phyloP scores from a whole-genome alignment of 768 basidiomycete species.

The Suillus occidentalis region DNA sequence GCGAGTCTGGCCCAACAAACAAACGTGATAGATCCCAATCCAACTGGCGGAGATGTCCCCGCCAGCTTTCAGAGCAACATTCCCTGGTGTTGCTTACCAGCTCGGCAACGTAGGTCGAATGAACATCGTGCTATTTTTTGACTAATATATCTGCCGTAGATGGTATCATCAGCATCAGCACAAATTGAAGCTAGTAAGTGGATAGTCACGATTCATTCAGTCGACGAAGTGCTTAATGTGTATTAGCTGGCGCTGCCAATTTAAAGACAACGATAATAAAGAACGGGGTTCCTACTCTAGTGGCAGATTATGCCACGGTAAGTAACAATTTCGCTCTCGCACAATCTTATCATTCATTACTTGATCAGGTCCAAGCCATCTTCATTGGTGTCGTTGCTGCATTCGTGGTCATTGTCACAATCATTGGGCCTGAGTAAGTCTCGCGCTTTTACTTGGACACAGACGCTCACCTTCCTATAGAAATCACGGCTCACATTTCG shows the following conservation, averaged over 20 bases:
- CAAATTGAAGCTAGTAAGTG: slow-evolving; percentile 75
- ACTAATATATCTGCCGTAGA: slow-evolving; percentile 30
- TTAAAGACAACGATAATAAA: slow-evolving; percentile 47
- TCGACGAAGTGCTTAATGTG: neutral
- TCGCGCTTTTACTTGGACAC: neutral
- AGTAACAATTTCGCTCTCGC: slow-evolving; percentile 5
- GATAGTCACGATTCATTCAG: neutral
- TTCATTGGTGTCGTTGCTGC: slow-evolving; percentile 81
- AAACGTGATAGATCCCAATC: slow-evolving; percentile 56
- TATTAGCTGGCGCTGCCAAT: slow-evolving; percentile 60
- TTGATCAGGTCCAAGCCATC: slow-evolving; percentile 70
- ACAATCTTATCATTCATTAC: slow-evolving; percentile 20
- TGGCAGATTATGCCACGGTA: slow-evolving; percentile 63
- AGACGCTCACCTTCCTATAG: slow-evolving; percentile 29
- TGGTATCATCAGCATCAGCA: slow-evolving; percentile 71
- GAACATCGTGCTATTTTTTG: neutral
- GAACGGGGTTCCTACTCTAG: slow-evolving; percentile 40
- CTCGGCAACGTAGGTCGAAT: slow-evolving; percentile 56
- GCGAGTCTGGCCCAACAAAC: neutral
- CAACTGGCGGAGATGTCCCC: slow-evolving; percentile 84
- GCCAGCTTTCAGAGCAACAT: slow-evolving; percentile 85
- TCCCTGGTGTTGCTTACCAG: slow-evolving; percentile 85
- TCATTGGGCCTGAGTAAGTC: slow-evolving; percentile 77
- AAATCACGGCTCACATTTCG: slow-evolving; percentile 80
- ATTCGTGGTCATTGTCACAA: slow-evolving; percentile 72